phyloP scores from a whole-genome alignment of 495 filamentous ascomycete species.

The Neurospora cerealis region DNA sequence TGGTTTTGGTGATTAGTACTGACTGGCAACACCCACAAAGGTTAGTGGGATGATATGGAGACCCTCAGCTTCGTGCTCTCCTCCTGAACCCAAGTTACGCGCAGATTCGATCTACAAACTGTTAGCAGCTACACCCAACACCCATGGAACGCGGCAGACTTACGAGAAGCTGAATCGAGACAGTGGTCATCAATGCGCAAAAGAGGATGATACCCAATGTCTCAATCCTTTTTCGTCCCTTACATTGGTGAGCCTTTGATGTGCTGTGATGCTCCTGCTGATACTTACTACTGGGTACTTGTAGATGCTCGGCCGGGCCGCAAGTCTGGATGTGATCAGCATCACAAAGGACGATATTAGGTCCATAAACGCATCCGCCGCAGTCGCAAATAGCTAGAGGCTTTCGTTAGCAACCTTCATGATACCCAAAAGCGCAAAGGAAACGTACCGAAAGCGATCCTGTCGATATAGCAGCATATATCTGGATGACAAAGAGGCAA shows the following conservation, averaged over 20 bases:
- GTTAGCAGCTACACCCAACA: not conserved
- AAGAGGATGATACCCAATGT: conserved; percentile 50
- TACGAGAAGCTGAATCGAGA: conserved; percentile 43
- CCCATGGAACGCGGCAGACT: conserved; percentile 5
- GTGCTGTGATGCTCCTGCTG: not conserved
- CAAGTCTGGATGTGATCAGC: conserved; percentile 42
- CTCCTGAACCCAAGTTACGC: conserved; percentile 29
- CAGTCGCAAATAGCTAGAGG: conserved; percentile 42
- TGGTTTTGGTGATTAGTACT: conserved; percentile 5
- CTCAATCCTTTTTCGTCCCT: conserved; percentile 45
- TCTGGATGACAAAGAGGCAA: conserved; percentile 46
- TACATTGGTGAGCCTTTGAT: conserved; percentile 7
- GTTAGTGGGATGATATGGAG: conserved; percentile 41
- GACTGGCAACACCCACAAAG: conserved; percentile 44
- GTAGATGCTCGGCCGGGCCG: conserved; percentile 42
- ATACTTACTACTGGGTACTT: conserved; percentile 43
- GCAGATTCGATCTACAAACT: conserved; percentile 37
- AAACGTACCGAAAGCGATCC: conserved; percentile 38
- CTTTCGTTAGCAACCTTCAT: conserved; percentile 4
- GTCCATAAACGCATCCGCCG: conserved; percentile 51
- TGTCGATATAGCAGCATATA: conserved; percentile 48
- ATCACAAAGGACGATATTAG: conserved; percentile 49
- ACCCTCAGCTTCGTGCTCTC: conserved; percentile 24
- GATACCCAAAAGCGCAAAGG: not conserved
- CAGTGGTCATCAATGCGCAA: conserved; percentile 48